Conservation (phyloP, 2,329 filamentous ascomycete genomes). For the Claviceps sorghi region DNA sequence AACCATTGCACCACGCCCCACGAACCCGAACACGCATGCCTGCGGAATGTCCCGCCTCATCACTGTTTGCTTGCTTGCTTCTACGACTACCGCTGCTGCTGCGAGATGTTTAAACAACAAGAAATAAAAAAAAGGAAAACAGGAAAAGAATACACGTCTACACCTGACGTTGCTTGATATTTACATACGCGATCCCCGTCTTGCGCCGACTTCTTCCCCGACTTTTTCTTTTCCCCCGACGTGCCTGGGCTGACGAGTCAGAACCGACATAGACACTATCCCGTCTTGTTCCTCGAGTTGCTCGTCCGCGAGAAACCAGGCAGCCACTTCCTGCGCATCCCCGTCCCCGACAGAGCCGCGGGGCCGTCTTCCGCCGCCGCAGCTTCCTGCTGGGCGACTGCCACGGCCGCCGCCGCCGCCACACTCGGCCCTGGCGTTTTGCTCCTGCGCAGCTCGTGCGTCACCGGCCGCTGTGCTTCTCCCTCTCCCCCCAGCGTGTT, state of each 20-base stretch:
- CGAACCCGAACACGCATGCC: too few relatives aligned
- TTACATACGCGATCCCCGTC: too few relatives aligned
- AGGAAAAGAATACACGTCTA: too few relatives aligned
- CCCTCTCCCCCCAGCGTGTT: slow-evolving; percentile 12
- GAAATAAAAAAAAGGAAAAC: too few relatives aligned
- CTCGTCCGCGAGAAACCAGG: slow-evolving; percentile 17
- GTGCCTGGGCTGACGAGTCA: background rate
- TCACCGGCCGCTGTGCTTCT: slow-evolving; percentile 9
- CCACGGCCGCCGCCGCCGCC: slow-evolving; percentile 7
- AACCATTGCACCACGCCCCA: too few relatives aligned
- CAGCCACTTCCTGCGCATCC: slow-evolving; percentile 22
- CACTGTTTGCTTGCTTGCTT: too few relatives aligned
- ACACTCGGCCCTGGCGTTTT: slow-evolving; percentile 2
- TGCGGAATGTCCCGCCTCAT: too few relatives aligned
- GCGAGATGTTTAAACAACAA: too few relatives aligned
- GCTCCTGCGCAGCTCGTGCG: slow-evolving; percentile 5
- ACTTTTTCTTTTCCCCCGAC: too few relatives aligned
- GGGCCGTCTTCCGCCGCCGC: slow-evolving; percentile 3
- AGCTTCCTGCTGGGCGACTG: slow-evolving; percentile 1
- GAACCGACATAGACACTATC: slow-evolving; percentile 4
- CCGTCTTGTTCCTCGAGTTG: slow-evolving; percentile 10
- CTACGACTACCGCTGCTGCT: too few relatives aligned
- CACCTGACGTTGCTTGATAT: too few relatives aligned
- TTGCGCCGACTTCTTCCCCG: too few relatives aligned
- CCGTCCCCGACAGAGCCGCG: slow-evolving; percentile 11